A percentile compares a stretch with the other conserved stretches of the same genome.
These are phyloP conservation scores for Leishmania guyanensis DNA, from an alignment of 208 protist species.

Conservation along the genomic window DNA sequence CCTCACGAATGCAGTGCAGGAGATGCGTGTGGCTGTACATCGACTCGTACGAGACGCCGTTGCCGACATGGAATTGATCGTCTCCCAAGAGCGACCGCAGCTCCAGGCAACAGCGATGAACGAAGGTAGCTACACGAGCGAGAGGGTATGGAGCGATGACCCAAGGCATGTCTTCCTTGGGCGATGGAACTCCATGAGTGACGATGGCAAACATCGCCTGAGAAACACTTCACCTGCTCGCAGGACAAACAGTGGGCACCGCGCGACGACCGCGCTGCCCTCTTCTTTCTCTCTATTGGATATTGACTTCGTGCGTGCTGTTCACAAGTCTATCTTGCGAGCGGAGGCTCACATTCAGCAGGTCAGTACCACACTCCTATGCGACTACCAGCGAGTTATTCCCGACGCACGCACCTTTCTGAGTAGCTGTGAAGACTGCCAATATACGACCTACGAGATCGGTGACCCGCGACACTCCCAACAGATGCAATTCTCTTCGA, in stretches of 20 bases:
- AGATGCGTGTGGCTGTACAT: not conserved
- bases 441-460: not conserved
- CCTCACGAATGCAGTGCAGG: slow-evolving; percentile 4
- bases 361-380: slow-evolving; percentile 12
- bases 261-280: not conserved
- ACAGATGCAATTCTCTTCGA: not conserved
- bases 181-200: not conserved
- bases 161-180: not conserved
- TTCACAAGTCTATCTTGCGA: slow-evolving; percentile 46
- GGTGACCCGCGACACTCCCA: no score
- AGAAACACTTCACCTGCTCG: no score
- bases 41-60: slow-evolving; percentile 13
- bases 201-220: slow-evolving; percentile 6
- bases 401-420: not conserved
- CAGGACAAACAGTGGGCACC: not conserved
- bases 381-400: not conserved
- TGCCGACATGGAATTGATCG: not conserved
- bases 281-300: not conserved
- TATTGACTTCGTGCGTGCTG: slow-evolving; percentile 35
- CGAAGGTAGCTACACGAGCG: not conserved
- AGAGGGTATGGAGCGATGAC: not conserved
- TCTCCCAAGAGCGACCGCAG: not conserved
- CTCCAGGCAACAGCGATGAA: not conserved
- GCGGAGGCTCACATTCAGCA: slow-evolving; percentile 59
- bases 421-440: no score